phyloP scores from a whole-genome alignment of 805 yeast species.

The Teunomyces lycoperdinae region DNA sequence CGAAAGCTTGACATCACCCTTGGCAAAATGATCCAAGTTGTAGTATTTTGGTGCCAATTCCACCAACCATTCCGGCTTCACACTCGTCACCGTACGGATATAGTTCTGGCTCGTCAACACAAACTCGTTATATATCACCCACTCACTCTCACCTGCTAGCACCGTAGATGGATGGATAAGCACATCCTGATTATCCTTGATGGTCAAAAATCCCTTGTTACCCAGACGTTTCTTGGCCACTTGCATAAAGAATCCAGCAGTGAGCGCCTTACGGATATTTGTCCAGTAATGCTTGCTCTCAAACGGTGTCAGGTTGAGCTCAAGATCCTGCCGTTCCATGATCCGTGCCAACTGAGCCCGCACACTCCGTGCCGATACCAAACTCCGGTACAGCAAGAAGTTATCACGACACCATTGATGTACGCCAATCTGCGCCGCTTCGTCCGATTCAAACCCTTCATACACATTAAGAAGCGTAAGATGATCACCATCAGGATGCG shows the following conservation, averaged over 20 bases:
- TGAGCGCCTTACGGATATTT: constrained; percentile 79
- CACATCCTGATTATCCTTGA: constrained; percentile 95
- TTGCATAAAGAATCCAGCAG: constrained; percentile 97
- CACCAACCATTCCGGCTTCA: constrained; percentile 89
- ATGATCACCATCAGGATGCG: constrained; percentile 95
- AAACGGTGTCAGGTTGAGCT: constrained; percentile 60
- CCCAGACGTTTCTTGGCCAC: constrained; percentile 88
- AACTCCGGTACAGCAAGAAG: constrained; percentile 78
- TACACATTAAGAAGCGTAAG: constrained; percentile 84
- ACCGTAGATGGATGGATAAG: constrained; percentile 92
- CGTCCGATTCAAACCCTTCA: constrained; percentile 76
- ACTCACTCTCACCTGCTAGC: constrained; percentile 82
- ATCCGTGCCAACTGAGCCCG: constrained; percentile 77
- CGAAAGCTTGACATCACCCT: constrained; percentile 71
- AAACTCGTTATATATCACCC: constrained; percentile 94
- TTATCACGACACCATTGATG: constrained; percentile 91
- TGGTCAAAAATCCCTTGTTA: constrained; percentile 78
- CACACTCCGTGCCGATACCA: constrained; percentile 83
- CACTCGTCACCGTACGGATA: constrained; percentile 87
- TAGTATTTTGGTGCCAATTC: constrained; percentile 76
- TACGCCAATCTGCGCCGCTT: constrained; percentile 61
- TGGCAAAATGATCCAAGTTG: constrained; percentile 57
- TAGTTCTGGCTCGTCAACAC: constrained; percentile 91
- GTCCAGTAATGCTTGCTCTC: constrained; percentile 63
- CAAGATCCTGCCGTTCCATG: constrained; percentile 79